Evolutionary conservation across 2,329 filamentous ascomycete species (phyloP).

Genomic region (Aspergillus aculeatus): DNA sequence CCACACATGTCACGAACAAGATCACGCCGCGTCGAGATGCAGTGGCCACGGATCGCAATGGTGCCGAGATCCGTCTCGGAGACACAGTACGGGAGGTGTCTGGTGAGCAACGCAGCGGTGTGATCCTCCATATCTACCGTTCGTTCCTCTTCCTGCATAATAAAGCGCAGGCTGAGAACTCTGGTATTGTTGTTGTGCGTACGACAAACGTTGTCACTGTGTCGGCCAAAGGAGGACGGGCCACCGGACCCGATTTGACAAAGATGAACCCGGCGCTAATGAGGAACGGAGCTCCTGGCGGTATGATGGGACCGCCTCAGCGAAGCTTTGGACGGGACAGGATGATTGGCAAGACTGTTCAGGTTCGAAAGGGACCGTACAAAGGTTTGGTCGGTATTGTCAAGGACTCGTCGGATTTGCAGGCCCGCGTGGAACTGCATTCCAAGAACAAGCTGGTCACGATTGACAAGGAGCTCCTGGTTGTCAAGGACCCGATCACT

Average conservation of each 20-base stretch:
- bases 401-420: conserved; percentile 84
- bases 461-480: conserved; percentile 76
- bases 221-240: conserved; percentile 87
- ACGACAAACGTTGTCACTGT: conserved; percentile 84
- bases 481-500: conserved; percentile 76
- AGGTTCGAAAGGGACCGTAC: conserved; percentile 80
- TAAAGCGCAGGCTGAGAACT: conserved; percentile 78
- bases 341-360: conserved; percentile 86
- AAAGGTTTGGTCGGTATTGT: conserved; percentile 94
- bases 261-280: conserved; percentile 91
- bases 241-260: conserved; percentile 73
- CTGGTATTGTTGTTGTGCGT: conserved; percentile 83
- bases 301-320: conserved; percentile 62
- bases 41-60: conserved; percentile 88
- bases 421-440: conserved; percentile 87
- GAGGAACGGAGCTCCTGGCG: conserved; percentile 57
- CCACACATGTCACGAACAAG: conserved; percentile 88
- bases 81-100: conserved; percentile 90
- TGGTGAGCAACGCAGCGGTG: conserved; percentile 80
- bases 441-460: conserved; percentile 91
- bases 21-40: conserved; percentile 77
- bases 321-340: conserved; percentile 74
- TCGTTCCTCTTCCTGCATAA: conserved; percentile 91
- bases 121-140: conserved; percentile 89
- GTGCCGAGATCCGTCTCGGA: conserved; percentile 86